Evolutionary conservation across 805 yeast genomes (phyloP).

Genomic region (Kregervanrija pseudodelftensis): DNA sequence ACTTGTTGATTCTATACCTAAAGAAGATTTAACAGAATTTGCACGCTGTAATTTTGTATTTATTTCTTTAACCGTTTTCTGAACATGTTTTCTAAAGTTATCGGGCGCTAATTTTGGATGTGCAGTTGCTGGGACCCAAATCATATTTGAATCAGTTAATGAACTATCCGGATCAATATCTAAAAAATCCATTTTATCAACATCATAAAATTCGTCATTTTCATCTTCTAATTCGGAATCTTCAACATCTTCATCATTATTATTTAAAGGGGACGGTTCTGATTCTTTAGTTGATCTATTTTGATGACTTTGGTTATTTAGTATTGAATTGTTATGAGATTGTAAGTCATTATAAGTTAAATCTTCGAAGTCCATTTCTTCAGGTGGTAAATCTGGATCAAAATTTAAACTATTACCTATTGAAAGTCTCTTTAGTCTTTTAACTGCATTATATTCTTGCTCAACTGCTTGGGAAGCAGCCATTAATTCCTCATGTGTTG

Average conservation of each 20-base stretch:
- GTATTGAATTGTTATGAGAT: background rate
- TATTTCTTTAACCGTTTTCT: conserved; percentile 46
- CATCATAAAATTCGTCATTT: too few species aligned
- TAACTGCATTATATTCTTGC: conserved; percentile 65
- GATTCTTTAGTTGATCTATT: background rate
- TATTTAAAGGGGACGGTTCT: background rate
- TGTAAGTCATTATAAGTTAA: conserved; percentile 3
- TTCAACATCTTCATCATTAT: conserved; percentile 8
- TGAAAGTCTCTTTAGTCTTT: conserved; percentile 65
- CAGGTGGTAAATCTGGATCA: conserved; percentile 65
- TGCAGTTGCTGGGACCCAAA: conserved; percentile 94
- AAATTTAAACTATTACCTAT: conserved; percentile 54
- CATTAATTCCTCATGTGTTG: conserved; percentile 31
- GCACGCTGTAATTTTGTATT: conserved; percentile 32
- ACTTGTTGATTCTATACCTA: conserved; percentile 16
- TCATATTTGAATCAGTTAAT: conserved; percentile 22
- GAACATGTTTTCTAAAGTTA: conserved; percentile 64
- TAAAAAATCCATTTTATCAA: conserved; percentile 4
- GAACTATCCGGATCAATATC: conserved; percentile 11
- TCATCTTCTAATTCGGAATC: background rate
- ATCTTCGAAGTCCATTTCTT: conserved; percentile 20
- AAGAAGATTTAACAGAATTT: conserved; percentile 21
- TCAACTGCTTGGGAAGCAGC: conserved; percentile 74
- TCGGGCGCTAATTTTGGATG: conserved; percentile 97
- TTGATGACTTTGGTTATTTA: background rate